Evolutionary conservation across 768 basidiomycete species (phyloP), one percentile per base, ranked within the genome.

Genomic region (Leccinum rimulosum): DNA sequence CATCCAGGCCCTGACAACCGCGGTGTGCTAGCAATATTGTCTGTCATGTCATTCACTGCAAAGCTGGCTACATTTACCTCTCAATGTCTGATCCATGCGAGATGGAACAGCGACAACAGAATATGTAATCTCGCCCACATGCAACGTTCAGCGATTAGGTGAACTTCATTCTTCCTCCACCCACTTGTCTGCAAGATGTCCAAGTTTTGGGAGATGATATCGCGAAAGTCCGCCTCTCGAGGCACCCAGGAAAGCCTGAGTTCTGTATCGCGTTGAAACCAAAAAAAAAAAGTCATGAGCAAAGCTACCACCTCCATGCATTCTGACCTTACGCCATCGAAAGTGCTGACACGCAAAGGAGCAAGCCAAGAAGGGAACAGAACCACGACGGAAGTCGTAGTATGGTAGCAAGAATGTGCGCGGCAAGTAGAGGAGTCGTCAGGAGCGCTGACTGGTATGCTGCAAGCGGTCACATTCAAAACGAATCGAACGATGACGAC

Each of bases 371-470:
- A 11, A 85, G 54, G 4, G 76, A 78, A 54, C 76, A 74, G 15
- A 90, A 67, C 78, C 84, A 83, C 4, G 75, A 63, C 5, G 84
- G 80, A 61, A 86, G 78, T 38, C 76, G 79, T 27, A 85, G 67
- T 7, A 87, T 66, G 22, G 84, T 80, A 36, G 79, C 75, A 63
- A 87, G 65, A 59, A 91, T 77, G 57, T 84, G 76, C 35, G 87
- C 60, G 27, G 84, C 50, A 35, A 89, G 65, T 10, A 89, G 71
- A 6, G 89, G 89, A 0, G 84, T 83, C 5, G 84, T 84, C 47
- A 89, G 71, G 12, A 93, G 77, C 4, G 87, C 89, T 11, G 89
- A 89, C 73, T 91, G 90, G 68, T 91, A 91, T 31, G 88, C 91
- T 93, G 68, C 22, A 60, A 33, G 50, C 19, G 38, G 56, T 55